Evolutionary conservation across 176 grass and related monocot genomes (phyloP).

Genomic region (Aegilops sharonensis): DNA sequence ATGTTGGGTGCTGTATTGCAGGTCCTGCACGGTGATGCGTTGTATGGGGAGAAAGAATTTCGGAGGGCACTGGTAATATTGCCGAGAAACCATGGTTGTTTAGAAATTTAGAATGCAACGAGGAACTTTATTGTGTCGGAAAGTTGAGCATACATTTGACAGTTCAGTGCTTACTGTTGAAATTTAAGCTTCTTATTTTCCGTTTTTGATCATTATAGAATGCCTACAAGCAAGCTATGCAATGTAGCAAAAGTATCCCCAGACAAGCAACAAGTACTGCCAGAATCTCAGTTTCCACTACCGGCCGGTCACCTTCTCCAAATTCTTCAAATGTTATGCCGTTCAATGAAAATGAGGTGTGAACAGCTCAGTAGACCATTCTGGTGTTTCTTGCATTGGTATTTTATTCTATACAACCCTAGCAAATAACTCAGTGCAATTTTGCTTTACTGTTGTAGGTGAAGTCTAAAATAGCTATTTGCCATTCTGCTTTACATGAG

Average conservation of each 20-base stretch:
- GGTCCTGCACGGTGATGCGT: constrained; percentile 94
- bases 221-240: constrained; percentile 89
- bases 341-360: constrained; percentile 92
- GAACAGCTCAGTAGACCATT: background rate
- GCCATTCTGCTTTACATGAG: constrained; percentile 79
- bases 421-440: constrained; percentile 24
- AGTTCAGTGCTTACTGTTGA: background rate
- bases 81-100: background rate
- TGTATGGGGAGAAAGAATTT: constrained; percentile 83
- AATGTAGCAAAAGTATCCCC: constrained; percentile 66
- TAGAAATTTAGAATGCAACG: background rate
- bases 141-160: background rate
- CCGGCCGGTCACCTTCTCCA: constrained; percentile 75
- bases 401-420: constrained; percentile 3
- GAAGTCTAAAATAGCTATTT: constrained; percentile 90
- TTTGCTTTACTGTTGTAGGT: constrained; percentile 51
- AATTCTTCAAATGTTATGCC: constrained; percentile 59
- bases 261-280: constrained; percentile 58
- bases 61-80: constrained; percentile 83
- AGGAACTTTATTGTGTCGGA: background rate
- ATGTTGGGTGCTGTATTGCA: constrained; percentile 18
- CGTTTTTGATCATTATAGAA: constrained; percentile 39
- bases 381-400: background rate
- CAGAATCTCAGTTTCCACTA: constrained; percentile 63
- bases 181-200: constrained; percentile 17